These are phyloP conservation scores for Linum trigynum DNA, from an alignment of 345 rosid species.

Conservation along the genomic window DNA sequence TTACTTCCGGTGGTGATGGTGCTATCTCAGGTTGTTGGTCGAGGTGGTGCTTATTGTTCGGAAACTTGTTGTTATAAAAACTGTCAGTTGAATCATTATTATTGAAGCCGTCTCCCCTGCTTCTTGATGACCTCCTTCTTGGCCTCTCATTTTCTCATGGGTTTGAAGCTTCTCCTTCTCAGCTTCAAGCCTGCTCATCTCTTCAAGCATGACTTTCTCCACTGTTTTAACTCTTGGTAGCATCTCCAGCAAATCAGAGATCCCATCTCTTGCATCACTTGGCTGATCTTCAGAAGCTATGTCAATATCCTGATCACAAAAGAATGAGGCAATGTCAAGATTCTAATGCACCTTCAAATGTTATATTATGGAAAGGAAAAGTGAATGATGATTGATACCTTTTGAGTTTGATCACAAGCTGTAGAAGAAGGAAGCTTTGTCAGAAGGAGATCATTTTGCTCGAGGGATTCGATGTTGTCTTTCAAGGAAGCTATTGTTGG, in stretches of 20 bases:
- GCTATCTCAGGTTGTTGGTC: too few species aligned
- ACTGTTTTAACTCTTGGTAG: slow-evolving; percentile 41
- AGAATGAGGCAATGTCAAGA: neutral
- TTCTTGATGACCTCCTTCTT: slow-evolving; percentile 15
- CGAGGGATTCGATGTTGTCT: slow-evolving; percentile 19
- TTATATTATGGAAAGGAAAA: slow-evolving; percentile 5
- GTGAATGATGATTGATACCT: slow-evolving; percentile 18
- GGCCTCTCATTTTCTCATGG: slow-evolving; percentile 23
- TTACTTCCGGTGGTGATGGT: too few species aligned
- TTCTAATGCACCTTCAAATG: neutral
- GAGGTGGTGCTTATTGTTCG: neutral
- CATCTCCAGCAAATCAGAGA: slow-evolving; percentile 44
- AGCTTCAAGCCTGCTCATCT: slow-evolving; percentile 10
- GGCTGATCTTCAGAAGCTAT: slow-evolving; percentile 16
- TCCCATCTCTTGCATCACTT: slow-evolving; percentile 30
- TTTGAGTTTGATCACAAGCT: slow-evolving; percentile 13
- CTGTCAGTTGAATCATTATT: slow-evolving; percentile 30
- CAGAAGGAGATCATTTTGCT: slow-evolving; percentile 24
- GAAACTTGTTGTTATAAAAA: neutral
- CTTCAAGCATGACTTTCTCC: slow-evolving; percentile 17
- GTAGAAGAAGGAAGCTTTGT: slow-evolving; percentile 10
- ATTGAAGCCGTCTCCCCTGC: slow-evolving; percentile 12
- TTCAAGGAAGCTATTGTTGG: slow-evolving; percentile 17
- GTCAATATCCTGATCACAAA: slow-evolving; percentile 17
- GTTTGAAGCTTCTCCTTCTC: slow-evolving; percentile 31